Base-by-base conservation (phyloP, 202 grass and related monocot genomes). In the Musa balbisiana region DNA sequence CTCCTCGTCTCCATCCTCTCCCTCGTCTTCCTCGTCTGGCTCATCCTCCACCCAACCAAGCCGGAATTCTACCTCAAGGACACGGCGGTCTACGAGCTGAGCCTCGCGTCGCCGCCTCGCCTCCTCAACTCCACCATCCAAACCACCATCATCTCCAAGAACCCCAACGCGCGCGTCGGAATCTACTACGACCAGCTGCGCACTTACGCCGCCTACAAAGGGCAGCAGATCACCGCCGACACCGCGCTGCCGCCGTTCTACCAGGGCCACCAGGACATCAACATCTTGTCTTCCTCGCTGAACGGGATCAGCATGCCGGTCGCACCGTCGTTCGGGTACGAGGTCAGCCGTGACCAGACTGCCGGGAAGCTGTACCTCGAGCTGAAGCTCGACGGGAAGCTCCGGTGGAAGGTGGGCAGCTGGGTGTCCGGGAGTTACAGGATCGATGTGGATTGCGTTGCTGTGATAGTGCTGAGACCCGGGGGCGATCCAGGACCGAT, bases 331-430 rank as follows among this genome's bases (percentile, higher is more conserved):
- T 15, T 82, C 51, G 53, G 80, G 1, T 82, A 58, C 59, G 71
- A 74, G 26, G 64, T 21, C 3, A 58, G 14, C 11, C 69, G 62
- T 8, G 82, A 74, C 9, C 69, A 80, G 29, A 22, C 66, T 8
- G 80, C 68, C 67, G 81, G 72, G 49, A 65, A 29, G 68, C 14
- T 75, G 54, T 78, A 74, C 67, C 80, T 97, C 14, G 75, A 64
- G 64, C n/a, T 92, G 52, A 81, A 74, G 72, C 3, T 97, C 15
- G 72, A 80, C 69, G 93, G 90, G 51, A 79, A 84, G 62, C 86
- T 97, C 24, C 85, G 86, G 2, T 97, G 93, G 93, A 97, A 91
- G 83, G 88, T 97, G n/a, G 80, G 86, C 2, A 52, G 75, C 14
- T 91, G 87, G 86, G 78, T 97, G 64, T 91, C 93, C 2, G 76